Evolutionary conservation across 2,329 filamentous ascomycete species (phyloP), one percentile per base, ranked within the genome.

Genomic region (Diaporthe humulicola): DNA sequence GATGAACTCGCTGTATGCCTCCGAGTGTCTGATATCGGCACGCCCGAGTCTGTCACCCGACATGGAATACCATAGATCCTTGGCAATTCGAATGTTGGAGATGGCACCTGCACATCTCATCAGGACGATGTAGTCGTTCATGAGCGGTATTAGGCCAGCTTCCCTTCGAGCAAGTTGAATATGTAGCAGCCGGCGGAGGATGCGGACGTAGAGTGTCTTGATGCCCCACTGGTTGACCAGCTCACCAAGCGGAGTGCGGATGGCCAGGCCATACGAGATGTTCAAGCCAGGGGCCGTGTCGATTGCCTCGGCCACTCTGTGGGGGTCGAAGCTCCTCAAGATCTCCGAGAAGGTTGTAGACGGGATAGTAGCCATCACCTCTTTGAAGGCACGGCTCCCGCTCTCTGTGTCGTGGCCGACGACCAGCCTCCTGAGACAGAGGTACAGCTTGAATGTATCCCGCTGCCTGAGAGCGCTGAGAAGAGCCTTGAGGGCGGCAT

Each of bases 341-440:
- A 93, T 88, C 76, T 93, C 91, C 1, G 91, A 90, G 79, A 95
- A 92, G 0, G 88, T 88, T 1, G 87, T 84, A 2, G 86, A 81
- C 0, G 92, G 87, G 30, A 95, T 79, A 0, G 76, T 69, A 19
- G 77, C 77, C 8, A 87, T 77, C 58, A 84, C 80, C 9, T 81
- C 75, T 28, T 30, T 52, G 10, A 82, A 78, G 19, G 36, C 48
- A 15, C 25, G 19, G 45, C 45, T 52, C 22, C 83, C 79, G 7
- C 19, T 15, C 1, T 58, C 45, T 12, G 52, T n/a, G 25, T 60
- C 50, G 14, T 70, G 40, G 28, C 54, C 70, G 33, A 28, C 60
- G 12, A 73, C 74, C 28, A 80, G 8, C 77, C 76, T 52, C 77
- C 73, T 71, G 76, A 73, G n/a, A 83, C 76, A 64, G 6, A 61